Conservation (phyloP, 163 green algal genomes). For the Scenedesmus sp. region DNA sequence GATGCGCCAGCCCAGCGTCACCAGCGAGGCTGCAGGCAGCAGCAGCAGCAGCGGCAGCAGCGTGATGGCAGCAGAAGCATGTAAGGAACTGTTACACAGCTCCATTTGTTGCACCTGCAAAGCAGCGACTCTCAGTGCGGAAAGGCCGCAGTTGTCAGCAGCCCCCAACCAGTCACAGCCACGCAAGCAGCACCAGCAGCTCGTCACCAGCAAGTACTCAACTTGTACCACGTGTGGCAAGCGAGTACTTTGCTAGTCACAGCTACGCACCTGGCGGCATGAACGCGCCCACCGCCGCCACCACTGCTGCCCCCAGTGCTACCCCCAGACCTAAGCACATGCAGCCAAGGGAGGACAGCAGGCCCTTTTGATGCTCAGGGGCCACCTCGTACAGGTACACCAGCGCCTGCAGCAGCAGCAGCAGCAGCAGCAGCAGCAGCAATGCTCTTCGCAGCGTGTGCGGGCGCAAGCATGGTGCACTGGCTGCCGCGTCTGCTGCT, state of each 20-base stretch:
- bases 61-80: background rate
- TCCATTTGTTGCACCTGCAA: background rate
- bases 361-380: background rate
- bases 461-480: too few species aligned
- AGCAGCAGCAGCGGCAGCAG: background rate
- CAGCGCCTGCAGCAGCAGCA: background rate
- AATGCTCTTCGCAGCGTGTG: too few species aligned
- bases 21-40: background rate
- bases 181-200: too few species aligned
- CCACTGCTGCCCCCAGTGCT: background rate
- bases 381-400: conserved; percentile 8
- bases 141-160: too few species aligned
- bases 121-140: too few species aligned
- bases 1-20: conserved; percentile 2
- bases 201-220: too few species aligned
- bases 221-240: too few species aligned
- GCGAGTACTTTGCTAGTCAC: too few species aligned
- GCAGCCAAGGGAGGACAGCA: background rate
- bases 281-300: background rate
- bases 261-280: background rate
- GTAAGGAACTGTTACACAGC: background rate
- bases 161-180: too few species aligned
- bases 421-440: background rate
- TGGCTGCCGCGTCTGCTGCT: too few species aligned
- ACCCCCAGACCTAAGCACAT: background rate